Evolutionary conservation across 345 rosid species (phyloP).

Genomic region (Gossypium ekmanianum): DNA sequence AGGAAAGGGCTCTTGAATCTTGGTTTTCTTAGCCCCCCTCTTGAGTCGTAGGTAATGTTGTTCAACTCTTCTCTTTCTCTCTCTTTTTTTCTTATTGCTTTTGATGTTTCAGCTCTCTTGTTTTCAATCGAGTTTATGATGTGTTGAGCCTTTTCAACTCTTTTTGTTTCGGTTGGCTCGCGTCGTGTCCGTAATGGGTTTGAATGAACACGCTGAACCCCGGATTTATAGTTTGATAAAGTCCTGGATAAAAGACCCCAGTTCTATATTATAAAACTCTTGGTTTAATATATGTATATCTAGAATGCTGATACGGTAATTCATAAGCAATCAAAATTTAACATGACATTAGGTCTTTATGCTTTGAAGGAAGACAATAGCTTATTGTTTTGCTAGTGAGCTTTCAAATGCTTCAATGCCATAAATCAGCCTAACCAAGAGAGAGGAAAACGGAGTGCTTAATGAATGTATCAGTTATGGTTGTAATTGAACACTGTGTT

Average conservation of each 20-base stretch:
- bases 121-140: background rate
- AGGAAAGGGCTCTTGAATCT: background rate
- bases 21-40: background rate
- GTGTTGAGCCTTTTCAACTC: no score
- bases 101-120: background rate
- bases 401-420: background rate
- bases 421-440: background rate
- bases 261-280: background rate
- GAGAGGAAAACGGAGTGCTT: background rate
- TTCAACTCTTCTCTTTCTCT: background rate
- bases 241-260: background rate
- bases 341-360: background rate
- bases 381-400: background rate
- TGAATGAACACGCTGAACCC: no score
- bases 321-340: background rate
- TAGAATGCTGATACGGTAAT: background rate
- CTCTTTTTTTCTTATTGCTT: background rate
- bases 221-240: background rate
- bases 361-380: background rate
- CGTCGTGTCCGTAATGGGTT: no score
- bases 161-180: no score
- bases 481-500: background rate
- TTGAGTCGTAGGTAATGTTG: background rate
- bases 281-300: background rate
- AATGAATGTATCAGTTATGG: background rate